These are phyloP conservation scores for Rhynchospora breviuscula DNA, from an alignment of 176 grass and related monocot species.

Conservation along the genomic window DNA sequence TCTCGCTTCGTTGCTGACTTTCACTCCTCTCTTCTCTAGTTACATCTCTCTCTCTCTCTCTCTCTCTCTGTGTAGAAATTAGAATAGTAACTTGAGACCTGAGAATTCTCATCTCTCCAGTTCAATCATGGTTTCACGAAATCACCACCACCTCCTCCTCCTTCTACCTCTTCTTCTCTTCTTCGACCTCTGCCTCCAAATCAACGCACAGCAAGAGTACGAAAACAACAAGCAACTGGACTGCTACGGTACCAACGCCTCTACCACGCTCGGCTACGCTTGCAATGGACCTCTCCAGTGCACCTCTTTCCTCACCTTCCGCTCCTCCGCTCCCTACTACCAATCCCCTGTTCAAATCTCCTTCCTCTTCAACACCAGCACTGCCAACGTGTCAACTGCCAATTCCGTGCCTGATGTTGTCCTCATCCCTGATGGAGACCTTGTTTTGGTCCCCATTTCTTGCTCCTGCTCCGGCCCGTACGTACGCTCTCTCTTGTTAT, in stretches of 20 bases:
- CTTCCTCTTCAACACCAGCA: slow-evolving; percentile 39
- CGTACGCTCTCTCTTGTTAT: too few species aligned
- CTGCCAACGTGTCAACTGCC: neutral
- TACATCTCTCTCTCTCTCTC: too few species aligned
- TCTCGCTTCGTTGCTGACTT: neutral
- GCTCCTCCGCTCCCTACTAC: slow-evolving; percentile 30
- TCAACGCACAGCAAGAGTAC: slow-evolving; percentile 57
- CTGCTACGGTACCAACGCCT: slow-evolving; percentile 40
- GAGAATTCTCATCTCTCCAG: neutral
- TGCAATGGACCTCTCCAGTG: slow-evolving; percentile 49
- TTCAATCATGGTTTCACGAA: neutral
- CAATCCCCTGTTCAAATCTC: slow-evolving; percentile 29
- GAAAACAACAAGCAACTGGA: slow-evolving; percentile 32
- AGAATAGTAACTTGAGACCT: too few species aligned
- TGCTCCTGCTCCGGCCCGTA: slow-evolving; percentile 46
- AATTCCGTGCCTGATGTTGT: slow-evolving; percentile 27
- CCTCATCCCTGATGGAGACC: slow-evolving; percentile 14
- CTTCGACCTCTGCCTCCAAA: neutral
- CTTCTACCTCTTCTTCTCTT: slow-evolving; percentile 10
- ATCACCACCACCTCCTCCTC: too few species aligned
- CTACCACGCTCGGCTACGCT: slow-evolving; percentile 67
- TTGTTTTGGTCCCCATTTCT: slow-evolving; percentile 44
- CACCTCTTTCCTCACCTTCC: slow-evolving; percentile 51
- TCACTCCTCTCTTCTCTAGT: too few species aligned
- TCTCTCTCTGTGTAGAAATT: too few species aligned